These are phyloP conservation scores for Rhizophagus clarus DNA, from an alignment of 192 early-diverging fungal species.

Conservation along the genomic window DNA sequence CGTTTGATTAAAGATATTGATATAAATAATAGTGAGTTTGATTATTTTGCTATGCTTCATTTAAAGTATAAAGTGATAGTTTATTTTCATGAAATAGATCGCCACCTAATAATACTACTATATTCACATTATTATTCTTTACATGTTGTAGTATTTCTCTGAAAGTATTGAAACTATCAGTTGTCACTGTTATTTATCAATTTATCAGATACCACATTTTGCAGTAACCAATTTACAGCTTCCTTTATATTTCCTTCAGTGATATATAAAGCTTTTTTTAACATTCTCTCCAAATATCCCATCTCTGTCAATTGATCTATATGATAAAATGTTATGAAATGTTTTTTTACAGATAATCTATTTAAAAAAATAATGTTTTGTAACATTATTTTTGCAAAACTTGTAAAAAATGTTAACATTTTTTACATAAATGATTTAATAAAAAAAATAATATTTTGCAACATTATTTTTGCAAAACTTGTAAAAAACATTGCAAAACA, in stretches of 20 bases:
- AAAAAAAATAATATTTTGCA: no score
- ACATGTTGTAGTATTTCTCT: slow-evolving; percentile 87
- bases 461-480: no score
- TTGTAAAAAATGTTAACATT: no score
- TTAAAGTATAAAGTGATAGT: slow-evolving; percentile 77
- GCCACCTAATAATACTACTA: slow-evolving; percentile 90
- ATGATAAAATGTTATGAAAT: no score
- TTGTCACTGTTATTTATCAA: neutral
- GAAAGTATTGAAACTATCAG: slow-evolving; percentile 86
- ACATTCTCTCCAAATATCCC: neutral
- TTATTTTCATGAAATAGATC: slow-evolving; percentile 97
- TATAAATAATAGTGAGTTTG: no score
- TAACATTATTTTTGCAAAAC: no score
- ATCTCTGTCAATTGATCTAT: neutral
- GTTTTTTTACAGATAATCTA: no score
- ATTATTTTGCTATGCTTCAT: slow-evolving; percentile 48
- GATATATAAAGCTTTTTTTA: neutral
- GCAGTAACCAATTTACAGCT: neutral
- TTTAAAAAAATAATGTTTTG: no score
- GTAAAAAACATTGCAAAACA: no score
- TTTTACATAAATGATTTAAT: no score
- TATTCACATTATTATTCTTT: slow-evolving; percentile 67
- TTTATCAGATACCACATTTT: no score
- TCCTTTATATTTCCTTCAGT: neutral
- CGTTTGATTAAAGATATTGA: no score